Base-by-base conservation (phyloP, 768 basidiomycete genomes). In the Amanita jacksonii region DNA sequence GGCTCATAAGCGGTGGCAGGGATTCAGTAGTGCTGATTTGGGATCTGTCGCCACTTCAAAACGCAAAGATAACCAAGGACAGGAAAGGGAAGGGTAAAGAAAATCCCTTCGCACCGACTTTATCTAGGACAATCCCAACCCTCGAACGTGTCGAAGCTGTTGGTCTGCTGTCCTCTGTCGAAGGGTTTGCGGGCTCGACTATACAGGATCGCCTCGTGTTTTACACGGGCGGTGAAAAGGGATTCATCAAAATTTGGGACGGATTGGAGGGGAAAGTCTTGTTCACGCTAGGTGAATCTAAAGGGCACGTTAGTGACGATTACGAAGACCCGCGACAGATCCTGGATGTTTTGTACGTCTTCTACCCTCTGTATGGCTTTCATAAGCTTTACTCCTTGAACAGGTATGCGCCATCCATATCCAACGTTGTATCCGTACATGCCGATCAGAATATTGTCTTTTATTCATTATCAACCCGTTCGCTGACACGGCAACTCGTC, bases 401-500 rank as follows among this genome's bases (percentile, higher is more conserved):
- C 43, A 94, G 92, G 36, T 88, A 90, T 61, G 63, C 85, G 37
- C 74, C 79, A 0, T 61, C 72, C 2, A 69, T 65, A 7, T 78
- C 80, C 7, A 74, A 75, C 1, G 61, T 98, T 10, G 70, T 91
- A 16, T 87, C 91, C 12, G 68, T 92, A 12, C 93, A 94, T 58
- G 91, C 88, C 18, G 94, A 99, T 61, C 96, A 98, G 63, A 99
- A 98, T 52, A 93, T 99, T 52, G 72, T 92, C 37, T 90, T 90
- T 64, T 81, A 92, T 61, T 91, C 88, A 2, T 66, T 94, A 6
- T 60, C 69, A n/a, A 76, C 77, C 1, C 72, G 72, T 24, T 65
- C 72, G 7, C 64, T 87, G 19, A 67, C 72, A 2, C 82, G 86
- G 13, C 94, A 97, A 53, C 65, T 98, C 52, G 81, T 98, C 54